Percentiles rank a stretch among this genome's conserved stretches.
These are phyloP conservation scores for Gilbertella persicaria DNA, from an alignment of 371 early-diverging fungal genomes.

Conservation along the genomic window DNA sequence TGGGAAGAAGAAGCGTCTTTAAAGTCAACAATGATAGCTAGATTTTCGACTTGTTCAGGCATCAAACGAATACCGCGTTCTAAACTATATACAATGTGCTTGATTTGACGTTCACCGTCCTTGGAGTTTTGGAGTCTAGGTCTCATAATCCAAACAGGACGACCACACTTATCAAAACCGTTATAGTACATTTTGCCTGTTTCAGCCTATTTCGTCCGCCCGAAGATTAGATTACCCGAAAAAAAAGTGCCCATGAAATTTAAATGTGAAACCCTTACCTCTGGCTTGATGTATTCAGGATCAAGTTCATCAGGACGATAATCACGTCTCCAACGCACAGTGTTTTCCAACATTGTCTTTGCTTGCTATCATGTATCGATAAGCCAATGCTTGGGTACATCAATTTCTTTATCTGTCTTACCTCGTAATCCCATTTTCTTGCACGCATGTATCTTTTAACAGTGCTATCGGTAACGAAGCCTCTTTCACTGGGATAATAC, in stretches of 20 bases:
- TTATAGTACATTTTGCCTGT: constrained; percentile 83
- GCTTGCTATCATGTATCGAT: constrained; percentile 40
- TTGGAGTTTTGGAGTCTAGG: constrained; percentile 81
- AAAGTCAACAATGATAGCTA: constrained; percentile 83
- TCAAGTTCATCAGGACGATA: constrained; percentile 76
- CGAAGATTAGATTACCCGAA: background rate
- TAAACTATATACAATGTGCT: constrained; percentile 76
- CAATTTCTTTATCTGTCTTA: constrained; percentile 5
- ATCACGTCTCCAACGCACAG: constrained; percentile 76
- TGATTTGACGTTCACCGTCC: constrained; percentile 74
- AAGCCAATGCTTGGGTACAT: background rate
- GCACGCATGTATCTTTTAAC: constrained; percentile 78
- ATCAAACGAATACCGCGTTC: constrained; percentile 80
- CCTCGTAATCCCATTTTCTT: constrained; percentile 68
- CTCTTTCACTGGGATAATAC: constrained; percentile 51
- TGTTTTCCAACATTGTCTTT: constrained; percentile 62
- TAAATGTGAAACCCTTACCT: constrained; percentile 46
- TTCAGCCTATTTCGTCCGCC: constrained; percentile 48
- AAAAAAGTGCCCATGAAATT: constrained; percentile 1
- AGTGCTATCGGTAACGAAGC: constrained; percentile 59
- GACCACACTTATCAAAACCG: constrained; percentile 74
- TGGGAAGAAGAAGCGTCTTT: constrained; percentile 68
- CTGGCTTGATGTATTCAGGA: constrained; percentile 70
- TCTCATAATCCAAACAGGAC: constrained; percentile 74
- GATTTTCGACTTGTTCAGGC: constrained; percentile 71